These are phyloP conservation scores for Gossypium gossypioides DNA, from an alignment of 441 rosid species.

Conservation along the genomic window DNA sequence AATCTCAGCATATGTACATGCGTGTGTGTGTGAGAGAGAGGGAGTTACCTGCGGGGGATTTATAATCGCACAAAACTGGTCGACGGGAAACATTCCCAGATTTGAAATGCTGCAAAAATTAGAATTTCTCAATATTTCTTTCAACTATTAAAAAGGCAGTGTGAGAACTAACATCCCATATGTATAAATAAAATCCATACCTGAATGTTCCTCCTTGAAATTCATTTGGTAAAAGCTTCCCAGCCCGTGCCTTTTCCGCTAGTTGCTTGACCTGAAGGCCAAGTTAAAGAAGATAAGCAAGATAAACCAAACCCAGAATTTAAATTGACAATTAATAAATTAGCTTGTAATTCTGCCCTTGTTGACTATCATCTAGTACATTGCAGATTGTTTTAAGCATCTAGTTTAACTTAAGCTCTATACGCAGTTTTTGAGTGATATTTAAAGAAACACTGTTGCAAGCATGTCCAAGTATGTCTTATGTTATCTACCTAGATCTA, in stretches of 20 bases:
- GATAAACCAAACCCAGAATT: conserved; percentile 1
- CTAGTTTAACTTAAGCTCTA: conserved; percentile 4
- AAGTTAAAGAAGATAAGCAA: conserved; percentile 8
- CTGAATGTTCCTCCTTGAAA: conserved; percentile 98
- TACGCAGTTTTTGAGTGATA: neutral
- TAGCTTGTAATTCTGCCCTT: neutral
- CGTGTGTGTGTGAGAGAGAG: conserved; percentile 10
- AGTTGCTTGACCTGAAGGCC: conserved; percentile 73
- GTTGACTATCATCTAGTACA: neutral
- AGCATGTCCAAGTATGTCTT: neutral
- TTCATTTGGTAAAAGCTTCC: conserved; percentile 81
- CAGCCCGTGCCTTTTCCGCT: conserved; percentile 85
- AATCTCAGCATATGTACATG: neutral
- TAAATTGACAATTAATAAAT: conserved; percentile 2
- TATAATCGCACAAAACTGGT: conserved; percentile 79
- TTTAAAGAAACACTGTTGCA: neutral
- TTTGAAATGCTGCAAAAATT: conserved; percentile 80
- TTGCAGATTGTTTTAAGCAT: neutral
- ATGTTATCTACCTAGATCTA: neutral
- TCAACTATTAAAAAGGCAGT: conserved; percentile 9
- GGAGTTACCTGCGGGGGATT: conserved; percentile 82
- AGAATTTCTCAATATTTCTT: conserved; percentile 5
- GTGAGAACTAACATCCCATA: neutral
- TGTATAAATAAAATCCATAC: conserved; percentile 23
- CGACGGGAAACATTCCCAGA: conserved; percentile 96